These are phyloP conservation scores for Ceratonia siliqua DNA, from an alignment of 306 rosid species.

Conservation along the genomic window DNA sequence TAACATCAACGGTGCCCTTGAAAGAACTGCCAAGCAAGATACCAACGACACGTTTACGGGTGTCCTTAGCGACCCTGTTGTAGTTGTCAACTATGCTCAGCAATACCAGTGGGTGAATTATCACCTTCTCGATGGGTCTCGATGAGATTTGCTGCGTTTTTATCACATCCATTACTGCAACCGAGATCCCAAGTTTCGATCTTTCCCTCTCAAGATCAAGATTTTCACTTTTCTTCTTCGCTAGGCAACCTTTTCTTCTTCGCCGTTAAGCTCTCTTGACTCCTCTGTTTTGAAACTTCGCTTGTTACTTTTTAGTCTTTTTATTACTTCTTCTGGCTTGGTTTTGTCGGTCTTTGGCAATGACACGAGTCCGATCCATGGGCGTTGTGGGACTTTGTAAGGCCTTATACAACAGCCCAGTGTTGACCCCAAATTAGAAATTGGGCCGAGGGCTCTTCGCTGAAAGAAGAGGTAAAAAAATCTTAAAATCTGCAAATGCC, in stretches of 20 bases:
- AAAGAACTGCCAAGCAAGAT: constrained; percentile 78
- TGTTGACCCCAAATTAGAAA: too few relatives aligned
- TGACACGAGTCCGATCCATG: too few relatives aligned
- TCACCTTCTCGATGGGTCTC: constrained; percentile 77
- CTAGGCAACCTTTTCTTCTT: not conserved
- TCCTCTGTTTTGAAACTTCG: too few relatives aligned
- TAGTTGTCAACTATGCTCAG: constrained; percentile 94
- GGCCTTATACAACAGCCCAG: too few relatives aligned
- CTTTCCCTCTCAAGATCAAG: not conserved
- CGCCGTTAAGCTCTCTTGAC: too few relatives aligned
- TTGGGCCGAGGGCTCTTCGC: too few relatives aligned
- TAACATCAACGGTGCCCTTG: constrained; percentile 83
- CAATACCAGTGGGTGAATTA: constrained; percentile 81
- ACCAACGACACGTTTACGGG: constrained; percentile 85
- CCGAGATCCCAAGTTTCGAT: not conserved
- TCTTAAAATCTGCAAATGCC: not conserved
- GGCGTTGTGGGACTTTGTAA: too few relatives aligned
- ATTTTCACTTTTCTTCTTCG: not conserved
- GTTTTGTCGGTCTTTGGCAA: too few relatives aligned
- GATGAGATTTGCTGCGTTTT: constrained; percentile 81
- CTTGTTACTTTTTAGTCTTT: too few relatives aligned
- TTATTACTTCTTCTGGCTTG: too few relatives aligned
- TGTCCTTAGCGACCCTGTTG: constrained; percentile 84
- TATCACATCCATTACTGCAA: constrained; percentile 70
- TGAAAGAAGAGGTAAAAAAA: too few relatives aligned